Base-by-base conservation (phyloP, 108 stramenopile genomes). In the Craspedostauros australis region DNA sequence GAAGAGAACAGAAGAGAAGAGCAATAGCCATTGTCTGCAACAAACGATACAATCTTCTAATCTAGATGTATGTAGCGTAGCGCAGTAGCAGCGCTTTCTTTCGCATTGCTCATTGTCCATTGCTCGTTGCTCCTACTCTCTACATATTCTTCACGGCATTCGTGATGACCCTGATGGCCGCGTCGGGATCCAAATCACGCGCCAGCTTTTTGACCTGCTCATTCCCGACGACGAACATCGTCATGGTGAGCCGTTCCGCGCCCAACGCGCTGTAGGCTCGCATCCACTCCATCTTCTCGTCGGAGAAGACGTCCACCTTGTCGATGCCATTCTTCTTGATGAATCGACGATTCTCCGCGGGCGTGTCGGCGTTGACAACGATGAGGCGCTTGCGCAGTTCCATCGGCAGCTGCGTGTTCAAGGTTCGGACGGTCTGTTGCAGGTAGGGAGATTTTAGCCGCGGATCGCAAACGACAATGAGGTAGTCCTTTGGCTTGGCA, bases 211-310 rank as follows among this genome's bases (percentile, higher is more conserved):
- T 76, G 9, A 84, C 54, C 47, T 53, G 47, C 25, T 68, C 85
- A 16, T 87, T 69, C 4, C 66, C 64, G 16, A 91, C 50, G 21
- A 91, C 46, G 39, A 82, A 82, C 64, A 84, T 61, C 7, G 68
- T 72, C 80, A 87, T 87, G 15, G 64, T 63, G 74, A 76, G 87
- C 54, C 85, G 66, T 62, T 79, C 68, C 37, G 84, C 89, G 11
- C 89, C 89, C 42, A 91, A 51, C 0, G 84, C 89, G 16, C 84
- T 86, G 32, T 76, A 76, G 11, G 70, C 43, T 38, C 67, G 51
- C 79, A 80, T 80, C 82, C 82, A 90, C 36, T 82, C 80, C 54
- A 73, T 33, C 20, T 80, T 80, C 57, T 91, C 85, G 60, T 87
- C 85, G 0, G 60, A 55, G 53, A 66, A 76, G 15, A 86, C 53